A percentile compares a stretch with the other conserved stretches of the same genome.
Conservation (phyloP, 257 asterid genomes). For the Ophiorrhiza pumila region DNA sequence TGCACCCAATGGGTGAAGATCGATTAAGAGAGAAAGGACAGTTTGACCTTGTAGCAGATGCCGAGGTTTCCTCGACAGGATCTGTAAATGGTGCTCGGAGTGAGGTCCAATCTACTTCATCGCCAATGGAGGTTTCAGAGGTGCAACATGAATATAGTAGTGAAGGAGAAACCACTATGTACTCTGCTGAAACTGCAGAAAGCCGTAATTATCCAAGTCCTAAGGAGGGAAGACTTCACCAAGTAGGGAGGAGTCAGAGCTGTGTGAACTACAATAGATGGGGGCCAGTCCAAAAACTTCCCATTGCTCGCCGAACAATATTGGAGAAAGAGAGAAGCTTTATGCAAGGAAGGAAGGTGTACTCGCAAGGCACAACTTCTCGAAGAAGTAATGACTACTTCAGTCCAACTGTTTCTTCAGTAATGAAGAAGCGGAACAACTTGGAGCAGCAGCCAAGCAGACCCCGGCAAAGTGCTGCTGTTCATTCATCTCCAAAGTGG, state of each 20-base stretch:
- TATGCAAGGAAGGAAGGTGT: constrained; percentile 63
- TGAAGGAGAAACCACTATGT: constrained; percentile 97
- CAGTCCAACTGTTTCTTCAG: constrained; percentile 91
- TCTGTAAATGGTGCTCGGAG: constrained; percentile 75
- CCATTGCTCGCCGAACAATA: constrained; percentile 54
- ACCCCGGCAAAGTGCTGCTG: constrained; percentile 53
- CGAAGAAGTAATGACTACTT: constrained; percentile 83
- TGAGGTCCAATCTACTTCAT: constrained; percentile 61
- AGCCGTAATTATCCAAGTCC: constrained; percentile 84
- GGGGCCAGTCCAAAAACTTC: constrained; percentile 56
- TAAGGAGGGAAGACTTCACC: constrained; percentile 48
- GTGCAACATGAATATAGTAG: constrained; percentile 64
- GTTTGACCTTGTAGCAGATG: constrained; percentile 38
- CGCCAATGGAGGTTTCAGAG: constrained; percentile 44
- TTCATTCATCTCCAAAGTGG: constrained; percentile 91
- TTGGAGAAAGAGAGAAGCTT: constrained; percentile 67
- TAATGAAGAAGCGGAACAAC: constrained; percentile 81
- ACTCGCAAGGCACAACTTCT: constrained; percentile 79
- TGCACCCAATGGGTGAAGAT: constrained; percentile 27
- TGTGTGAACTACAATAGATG: constrained; percentile 80
- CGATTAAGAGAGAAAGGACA: constrained; percentile 28
- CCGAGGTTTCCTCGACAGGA: constrained; percentile 66
- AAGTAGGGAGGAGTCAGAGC: constrained; percentile 91
- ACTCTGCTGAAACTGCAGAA: constrained; percentile 98
- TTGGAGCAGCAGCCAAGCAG: constrained; percentile 52